Evolutionary conservation across 2,329 filamentous ascomycete genomes (phyloP).

Genomic region (Penicillium sp.): DNA sequence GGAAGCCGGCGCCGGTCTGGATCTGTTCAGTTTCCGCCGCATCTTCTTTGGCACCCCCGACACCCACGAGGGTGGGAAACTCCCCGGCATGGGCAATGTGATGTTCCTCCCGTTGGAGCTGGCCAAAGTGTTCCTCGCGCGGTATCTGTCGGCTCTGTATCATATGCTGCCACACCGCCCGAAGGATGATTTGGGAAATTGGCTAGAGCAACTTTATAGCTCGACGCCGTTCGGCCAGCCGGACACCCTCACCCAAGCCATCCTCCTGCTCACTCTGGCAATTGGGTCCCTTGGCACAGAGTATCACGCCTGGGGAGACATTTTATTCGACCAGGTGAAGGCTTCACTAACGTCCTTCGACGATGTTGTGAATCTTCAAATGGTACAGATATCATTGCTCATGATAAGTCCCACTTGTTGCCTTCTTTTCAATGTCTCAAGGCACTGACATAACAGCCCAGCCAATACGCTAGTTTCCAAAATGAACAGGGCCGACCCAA

Average conservation of each 20-base stretch:
- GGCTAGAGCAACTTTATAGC: slow-evolving; percentile 38
- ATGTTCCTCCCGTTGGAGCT: slow-evolving; percentile 43
- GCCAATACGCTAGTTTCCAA: slow-evolving; percentile 43
- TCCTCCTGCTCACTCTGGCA: slow-evolving; percentile 40
- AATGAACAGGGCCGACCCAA: slow-evolving; percentile 47
- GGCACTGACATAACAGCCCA: too few relatives aligned
- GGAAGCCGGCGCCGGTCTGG: slow-evolving; percentile 39
- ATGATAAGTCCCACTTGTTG: slow-evolving; percentile 42
- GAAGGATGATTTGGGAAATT: slow-evolving; percentile 36
- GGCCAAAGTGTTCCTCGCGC: slow-evolving; percentile 40
- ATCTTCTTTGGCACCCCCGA: slow-evolving; percentile 45
- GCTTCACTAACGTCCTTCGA: slow-evolving; percentile 38
- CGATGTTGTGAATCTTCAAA: slow-evolving; percentile 47
- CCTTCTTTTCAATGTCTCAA: too few relatives aligned
- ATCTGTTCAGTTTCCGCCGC: slow-evolving; percentile 39
- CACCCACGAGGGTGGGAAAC: slow-evolving; percentile 29
- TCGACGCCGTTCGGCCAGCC: slow-evolving; percentile 30
- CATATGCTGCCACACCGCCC: slow-evolving; percentile 38
- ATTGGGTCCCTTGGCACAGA: slow-evolving; percentile 40
- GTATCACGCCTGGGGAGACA: slow-evolving; percentile 41
- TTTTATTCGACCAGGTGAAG: slow-evolving; percentile 47
- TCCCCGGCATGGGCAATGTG: slow-evolving; percentile 23
- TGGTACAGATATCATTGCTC: slow-evolving; percentile 44
- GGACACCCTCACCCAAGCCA: slow-evolving; percentile 39
- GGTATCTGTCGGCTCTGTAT: slow-evolving; percentile 45